phyloP scores from a whole-genome alignment of 257 asterid genomes.

The Salvia rosmarinus region DNA sequence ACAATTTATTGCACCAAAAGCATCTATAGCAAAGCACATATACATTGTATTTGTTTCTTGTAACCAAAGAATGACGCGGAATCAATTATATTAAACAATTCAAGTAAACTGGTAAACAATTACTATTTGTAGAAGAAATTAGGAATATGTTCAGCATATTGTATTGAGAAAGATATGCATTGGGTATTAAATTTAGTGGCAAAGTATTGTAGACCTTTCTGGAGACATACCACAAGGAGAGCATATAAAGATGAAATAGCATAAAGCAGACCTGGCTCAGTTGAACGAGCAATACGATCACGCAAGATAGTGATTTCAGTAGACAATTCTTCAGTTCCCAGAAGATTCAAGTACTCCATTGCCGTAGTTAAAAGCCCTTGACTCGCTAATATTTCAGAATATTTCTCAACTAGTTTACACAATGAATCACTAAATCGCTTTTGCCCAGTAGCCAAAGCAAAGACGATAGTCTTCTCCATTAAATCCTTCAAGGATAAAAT shows the following conservation, averaged over 20 bases:
- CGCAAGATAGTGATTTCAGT: slow-evolving; percentile 80
- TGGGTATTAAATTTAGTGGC: not conserved
- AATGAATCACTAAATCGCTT: slow-evolving; percentile 82
- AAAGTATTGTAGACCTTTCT: slow-evolving; percentile 2
- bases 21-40: slow-evolving; percentile 10
- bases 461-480: slow-evolving; percentile 93
- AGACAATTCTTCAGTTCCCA: slow-evolving; percentile 87
- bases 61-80: not conserved
- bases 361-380: slow-evolving; percentile 95
- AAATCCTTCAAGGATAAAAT: slow-evolving; percentile 61
- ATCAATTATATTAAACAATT: not conserved
- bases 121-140: not conserved
- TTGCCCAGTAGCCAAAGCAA: slow-evolving; percentile 93
- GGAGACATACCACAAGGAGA: slow-evolving; percentile 5
- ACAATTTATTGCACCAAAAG: slow-evolving; percentile 15
- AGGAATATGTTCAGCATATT: slow-evolving; percentile 9
- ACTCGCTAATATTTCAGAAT: slow-evolving; percentile 95
- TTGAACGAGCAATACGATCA: slow-evolving; percentile 81
- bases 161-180: not conserved
- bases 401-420: slow-evolving; percentile 89
- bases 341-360: slow-evolving; percentile 86
- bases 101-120: not conserved
- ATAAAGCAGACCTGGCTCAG: slow-evolving; percentile 66
- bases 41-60: not conserved
- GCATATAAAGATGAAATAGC: slow-evolving; percentile 24